Conservation (phyloP, 2,329 filamentous ascomycete species). For the Westerdykella ornata region DNA sequence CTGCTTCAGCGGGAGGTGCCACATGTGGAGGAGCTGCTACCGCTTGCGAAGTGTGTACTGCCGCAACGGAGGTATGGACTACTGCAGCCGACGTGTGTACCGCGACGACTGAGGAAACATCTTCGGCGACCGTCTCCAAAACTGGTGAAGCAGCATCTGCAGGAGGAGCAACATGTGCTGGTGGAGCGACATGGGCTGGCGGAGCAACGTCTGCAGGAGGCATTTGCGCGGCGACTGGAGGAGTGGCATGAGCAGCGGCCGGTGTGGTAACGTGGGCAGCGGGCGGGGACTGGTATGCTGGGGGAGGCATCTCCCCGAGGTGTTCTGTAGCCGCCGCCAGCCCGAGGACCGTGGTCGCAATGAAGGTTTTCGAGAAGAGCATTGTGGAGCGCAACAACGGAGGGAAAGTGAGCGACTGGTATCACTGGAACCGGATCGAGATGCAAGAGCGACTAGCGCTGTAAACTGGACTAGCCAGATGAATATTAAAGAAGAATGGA, state of each 20-base stretch:
- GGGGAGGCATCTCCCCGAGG: conserved; percentile 5
- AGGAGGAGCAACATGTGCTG: neutral
- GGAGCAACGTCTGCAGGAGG: neutral
- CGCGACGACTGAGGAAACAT: neutral
- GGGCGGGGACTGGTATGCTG: too few relatives aligned
- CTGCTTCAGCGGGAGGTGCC: conserved; percentile 5
- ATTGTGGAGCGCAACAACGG: conserved; percentile 17
- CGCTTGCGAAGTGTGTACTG: conserved; percentile 15
- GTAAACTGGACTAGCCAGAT: conserved; percentile 36
- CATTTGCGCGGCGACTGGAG: too few relatives aligned
- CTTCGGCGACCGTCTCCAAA: neutral
- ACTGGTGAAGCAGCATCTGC: neutral
- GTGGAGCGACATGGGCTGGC: neutral
- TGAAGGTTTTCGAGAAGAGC: conserved; percentile 31
- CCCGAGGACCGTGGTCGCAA: conserved; percentile 27
- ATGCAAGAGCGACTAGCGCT: conserved; percentile 35
- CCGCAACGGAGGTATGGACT: conserved; percentile 4
- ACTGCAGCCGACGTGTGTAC: neutral
- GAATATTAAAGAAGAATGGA: conserved; percentile 29
- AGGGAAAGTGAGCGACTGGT: conserved; percentile 15
- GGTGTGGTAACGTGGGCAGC: too few relatives aligned
- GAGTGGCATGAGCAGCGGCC: too few relatives aligned
- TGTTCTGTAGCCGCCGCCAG: conserved; percentile 22
- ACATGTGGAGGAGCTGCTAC: conserved; percentile 6
- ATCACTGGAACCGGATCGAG: conserved; percentile 25